Evolutionary conservation across 164 flowering plant species (phyloP).

Genomic region (Annona squamosa): DNA sequence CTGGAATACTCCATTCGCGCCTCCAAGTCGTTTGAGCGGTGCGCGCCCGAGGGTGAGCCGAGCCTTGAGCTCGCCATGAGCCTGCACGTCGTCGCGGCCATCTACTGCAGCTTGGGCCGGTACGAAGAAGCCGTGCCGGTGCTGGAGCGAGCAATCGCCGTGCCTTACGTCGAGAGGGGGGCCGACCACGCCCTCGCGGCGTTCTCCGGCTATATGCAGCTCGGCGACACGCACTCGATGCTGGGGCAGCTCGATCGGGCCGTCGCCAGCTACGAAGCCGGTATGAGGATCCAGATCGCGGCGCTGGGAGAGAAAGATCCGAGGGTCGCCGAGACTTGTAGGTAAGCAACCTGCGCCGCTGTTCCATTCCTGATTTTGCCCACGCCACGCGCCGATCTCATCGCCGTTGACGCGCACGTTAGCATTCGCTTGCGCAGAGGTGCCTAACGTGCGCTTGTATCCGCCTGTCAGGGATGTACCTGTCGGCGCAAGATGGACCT

Average conservation of each 20-base stretch:
- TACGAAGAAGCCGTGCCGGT: slow-evolving; percentile 93
- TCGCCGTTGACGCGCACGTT: neutral
- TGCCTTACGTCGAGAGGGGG: slow-evolving; percentile 57
- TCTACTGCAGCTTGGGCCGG: slow-evolving; percentile 82
- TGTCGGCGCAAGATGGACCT: too few relatives aligned
- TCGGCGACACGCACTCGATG: slow-evolving; percentile 95
- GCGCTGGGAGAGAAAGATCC: slow-evolving; percentile 89
- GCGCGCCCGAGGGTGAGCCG: slow-evolving; percentile 63
- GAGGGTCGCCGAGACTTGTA: slow-evolving; percentile 95
- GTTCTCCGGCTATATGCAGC: slow-evolving; percentile 94
- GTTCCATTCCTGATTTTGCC: neutral
- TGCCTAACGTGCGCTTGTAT: neutral
- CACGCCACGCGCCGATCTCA: neutral
- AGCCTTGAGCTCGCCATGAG: slow-evolving; percentile 91
- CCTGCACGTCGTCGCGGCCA: slow-evolving; percentile 89
- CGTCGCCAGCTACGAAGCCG: slow-evolving; percentile 63
- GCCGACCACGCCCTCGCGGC: slow-evolving; percentile 88
- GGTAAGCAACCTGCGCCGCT: slow-evolving; percentile 31
- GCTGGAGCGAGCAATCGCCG: slow-evolving; percentile 70
- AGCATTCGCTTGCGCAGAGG: neutral
- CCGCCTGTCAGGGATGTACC: too few relatives aligned
- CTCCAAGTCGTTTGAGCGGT: slow-evolving; percentile 77
- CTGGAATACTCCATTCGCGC: slow-evolving; percentile 89
- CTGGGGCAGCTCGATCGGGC: slow-evolving; percentile 80
- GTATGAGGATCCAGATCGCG: slow-evolving; percentile 76